phyloP scores from a whole-genome alignment of 331 rosid species.

The Quercus phellos region DNA sequence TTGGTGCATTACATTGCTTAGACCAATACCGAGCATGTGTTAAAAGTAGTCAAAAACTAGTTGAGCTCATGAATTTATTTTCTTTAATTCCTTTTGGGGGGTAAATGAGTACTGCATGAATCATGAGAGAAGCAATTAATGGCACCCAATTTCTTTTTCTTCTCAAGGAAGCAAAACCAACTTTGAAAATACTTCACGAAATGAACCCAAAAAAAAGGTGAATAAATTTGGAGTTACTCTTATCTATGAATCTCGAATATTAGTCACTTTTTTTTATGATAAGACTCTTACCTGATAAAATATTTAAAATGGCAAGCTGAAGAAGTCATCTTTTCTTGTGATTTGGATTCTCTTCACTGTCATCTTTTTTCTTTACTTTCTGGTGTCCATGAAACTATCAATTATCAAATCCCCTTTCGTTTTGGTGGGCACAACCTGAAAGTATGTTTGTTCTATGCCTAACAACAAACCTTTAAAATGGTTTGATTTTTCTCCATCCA shows the following conservation, averaged over 20 bases:
- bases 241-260: not conserved
- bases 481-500: not conserved
- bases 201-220: no score
- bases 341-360: not conserved
- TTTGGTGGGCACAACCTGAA: slow-evolving; percentile 1
- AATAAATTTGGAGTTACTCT: not conserved
- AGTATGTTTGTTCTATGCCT: not conserved
- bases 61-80: no score
- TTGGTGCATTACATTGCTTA: no score
- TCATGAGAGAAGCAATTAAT: not conserved
- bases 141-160: not conserved
- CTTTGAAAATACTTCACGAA: not conserved
- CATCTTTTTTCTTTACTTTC: not conserved
- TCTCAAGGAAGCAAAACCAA: not conserved
- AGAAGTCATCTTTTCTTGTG: not conserved
- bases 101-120: not conserved
- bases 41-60: no score
- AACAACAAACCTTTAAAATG: not conserved
- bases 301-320: not conserved
- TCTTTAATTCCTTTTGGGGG: no score
- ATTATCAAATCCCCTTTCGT: not conserved
- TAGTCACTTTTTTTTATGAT: not conserved
- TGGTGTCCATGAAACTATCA: not conserved
- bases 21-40: no score
- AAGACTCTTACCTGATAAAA: not conserved